phyloP scores from a whole-genome alignment of 164 flowering plant genomes.

The Liquidambar formosana region DNA sequence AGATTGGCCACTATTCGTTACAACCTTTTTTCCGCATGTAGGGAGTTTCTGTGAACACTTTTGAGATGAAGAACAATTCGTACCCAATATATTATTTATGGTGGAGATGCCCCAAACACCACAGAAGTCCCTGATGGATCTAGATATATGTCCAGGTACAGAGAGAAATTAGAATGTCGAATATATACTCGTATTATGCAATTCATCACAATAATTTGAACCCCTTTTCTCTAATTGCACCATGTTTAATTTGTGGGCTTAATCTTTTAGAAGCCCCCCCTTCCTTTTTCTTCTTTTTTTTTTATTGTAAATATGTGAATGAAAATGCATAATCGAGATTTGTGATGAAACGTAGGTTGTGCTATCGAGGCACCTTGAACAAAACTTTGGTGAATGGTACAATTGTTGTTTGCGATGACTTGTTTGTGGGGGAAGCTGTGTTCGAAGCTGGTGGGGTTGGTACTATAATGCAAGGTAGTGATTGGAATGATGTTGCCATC shows the following conservation, averaged over 20 bases:
- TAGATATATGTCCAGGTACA: conserved; percentile 20
- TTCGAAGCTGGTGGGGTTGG: conserved; percentile 39
- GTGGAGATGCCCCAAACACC: conserved; percentile 32
- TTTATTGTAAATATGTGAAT: no score
- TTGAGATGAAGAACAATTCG: conserved; percentile 7
- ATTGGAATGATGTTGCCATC: conserved; percentile 27
- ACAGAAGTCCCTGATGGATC: not conserved
- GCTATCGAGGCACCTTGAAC: conserved; percentile 30
- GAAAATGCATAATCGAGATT: no score
- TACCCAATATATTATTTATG: conserved; percentile 32
- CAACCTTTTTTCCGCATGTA: conserved; percentile 4
- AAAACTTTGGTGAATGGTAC: conserved; percentile 36
- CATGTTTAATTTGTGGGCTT: no score
- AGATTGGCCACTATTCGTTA: no score
- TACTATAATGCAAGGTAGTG: conserved; percentile 28
- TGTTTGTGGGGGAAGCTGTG: conserved; percentile 1
- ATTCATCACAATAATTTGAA: no score
- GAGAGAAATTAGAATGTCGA: no score
- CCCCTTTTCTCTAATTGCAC: no score
- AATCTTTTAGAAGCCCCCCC: no score
- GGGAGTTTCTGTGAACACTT: conserved; percentile 37
- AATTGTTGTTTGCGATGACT: conserved; percentile 50
- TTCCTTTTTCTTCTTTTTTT: no score
- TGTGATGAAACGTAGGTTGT: conserved; percentile 30
- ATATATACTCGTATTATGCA: no score